These are phyloP conservation scores for Triticum timopheevii DNA, from an alignment of 176 grass and related monocot genomes.

Conservation along the genomic window DNA sequence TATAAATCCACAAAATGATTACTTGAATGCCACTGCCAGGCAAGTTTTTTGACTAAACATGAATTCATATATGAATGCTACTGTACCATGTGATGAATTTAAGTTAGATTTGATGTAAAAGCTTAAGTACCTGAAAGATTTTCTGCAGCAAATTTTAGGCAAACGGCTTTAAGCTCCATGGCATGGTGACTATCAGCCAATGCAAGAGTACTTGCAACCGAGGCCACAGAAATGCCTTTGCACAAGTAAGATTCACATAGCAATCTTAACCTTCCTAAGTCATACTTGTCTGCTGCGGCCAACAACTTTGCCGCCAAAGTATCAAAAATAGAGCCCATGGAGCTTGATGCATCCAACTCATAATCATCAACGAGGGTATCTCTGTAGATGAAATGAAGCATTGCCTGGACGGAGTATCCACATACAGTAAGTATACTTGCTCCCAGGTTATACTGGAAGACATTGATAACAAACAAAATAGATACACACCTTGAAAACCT, in stretches of 20 bases:
- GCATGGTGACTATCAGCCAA: slow-evolving; percentile 75
- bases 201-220: slow-evolving; percentile 69
- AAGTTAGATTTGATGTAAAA: not conserved
- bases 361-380: slow-evolving; percentile 76
- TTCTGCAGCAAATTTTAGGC: slow-evolving; percentile 87
- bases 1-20: not conserved
- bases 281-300: slow-evolving; percentile 89
- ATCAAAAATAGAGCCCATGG: slow-evolving; percentile 64
- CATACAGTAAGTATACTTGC: not conserved
- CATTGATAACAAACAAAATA: slow-evolving; percentile 6
- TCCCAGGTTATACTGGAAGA: not conserved
- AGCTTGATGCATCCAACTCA: slow-evolving; percentile 64
- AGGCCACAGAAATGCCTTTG: slow-evolving; percentile 72
- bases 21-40: not conserved
- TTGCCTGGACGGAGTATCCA: slow-evolving; percentile 48
- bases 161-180: slow-evolving; percentile 91
- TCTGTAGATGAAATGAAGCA: slow-evolving; percentile 91
- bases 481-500: slow-evolving; percentile 81
- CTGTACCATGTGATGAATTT: not conserved
- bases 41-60: not conserved
- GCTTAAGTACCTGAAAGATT: slow-evolving; percentile 78
- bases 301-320: slow-evolving; percentile 75
- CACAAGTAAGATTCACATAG: slow-evolving; percentile 87
- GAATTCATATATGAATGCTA: not conserved
- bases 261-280: slow-evolving; percentile 63